Conservation (phyloP, 176 grass and related monocot genomes). For the Thalia dealbata region DNA sequence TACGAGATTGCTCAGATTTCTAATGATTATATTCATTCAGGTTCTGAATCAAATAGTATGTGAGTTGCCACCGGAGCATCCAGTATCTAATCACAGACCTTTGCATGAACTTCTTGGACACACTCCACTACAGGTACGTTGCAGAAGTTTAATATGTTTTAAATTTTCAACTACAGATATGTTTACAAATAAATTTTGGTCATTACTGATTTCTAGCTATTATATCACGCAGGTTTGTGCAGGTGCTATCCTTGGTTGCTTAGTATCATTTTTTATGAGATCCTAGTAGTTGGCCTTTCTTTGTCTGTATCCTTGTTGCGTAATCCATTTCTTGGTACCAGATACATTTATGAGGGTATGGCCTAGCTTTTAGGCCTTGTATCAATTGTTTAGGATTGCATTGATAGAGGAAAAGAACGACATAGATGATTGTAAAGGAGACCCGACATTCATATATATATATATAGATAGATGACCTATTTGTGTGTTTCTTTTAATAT, state of each 20-base stretch:
- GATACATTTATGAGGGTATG: neutral
- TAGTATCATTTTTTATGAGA: slow-evolving; percentile 7
- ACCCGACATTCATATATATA: too few species aligned
- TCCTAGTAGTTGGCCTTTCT: neutral
- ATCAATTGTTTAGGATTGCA: neutral
- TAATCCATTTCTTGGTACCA: neutral
- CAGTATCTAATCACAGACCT: slow-evolving; percentile 75
- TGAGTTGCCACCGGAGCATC: slow-evolving; percentile 73
- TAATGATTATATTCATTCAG: slow-evolving; percentile 28
- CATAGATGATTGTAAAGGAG: too few species aligned
- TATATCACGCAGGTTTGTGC: slow-evolving; percentile 9
- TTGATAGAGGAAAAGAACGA: neutral
- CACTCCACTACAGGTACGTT: slow-evolving; percentile 86
- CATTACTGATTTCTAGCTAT: neutral
- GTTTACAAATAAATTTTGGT: neutral
- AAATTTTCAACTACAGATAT: neutral
- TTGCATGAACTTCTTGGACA: slow-evolving; percentile 84
- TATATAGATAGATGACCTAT: too few species aligned
- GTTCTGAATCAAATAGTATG: slow-evolving; percentile 95
- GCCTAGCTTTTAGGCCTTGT: neutral
- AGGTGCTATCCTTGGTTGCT: slow-evolving; percentile 12
- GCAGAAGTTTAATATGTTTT: neutral
- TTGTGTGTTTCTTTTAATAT: too few species aligned
- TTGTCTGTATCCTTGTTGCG: neutral
- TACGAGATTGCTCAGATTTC: slow-evolving; percentile 1